Evolutionary conservation across 2,329 filamentous ascomycete genomes (phyloP).

Genomic region (Colletotrichum tofieldiae): DNA sequence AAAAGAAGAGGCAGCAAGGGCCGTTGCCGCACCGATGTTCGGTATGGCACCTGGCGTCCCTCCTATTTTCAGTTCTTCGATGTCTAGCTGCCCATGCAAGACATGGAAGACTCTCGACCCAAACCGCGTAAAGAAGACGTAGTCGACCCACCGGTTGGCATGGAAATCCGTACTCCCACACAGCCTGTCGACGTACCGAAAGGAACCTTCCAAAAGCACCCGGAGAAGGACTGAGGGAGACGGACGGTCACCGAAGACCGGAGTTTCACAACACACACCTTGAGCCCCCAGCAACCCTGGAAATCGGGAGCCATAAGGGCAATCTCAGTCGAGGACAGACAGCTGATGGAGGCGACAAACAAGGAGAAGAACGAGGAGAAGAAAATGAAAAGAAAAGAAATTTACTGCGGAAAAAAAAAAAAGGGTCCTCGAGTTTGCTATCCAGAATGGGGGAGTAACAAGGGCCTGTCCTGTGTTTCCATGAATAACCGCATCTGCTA

Average conservation of each 20-base stretch:
- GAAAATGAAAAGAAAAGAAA: neutral
- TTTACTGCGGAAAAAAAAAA: neutral
- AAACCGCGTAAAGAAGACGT: neutral
- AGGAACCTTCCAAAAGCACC: neutral
- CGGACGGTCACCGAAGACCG: neutral
- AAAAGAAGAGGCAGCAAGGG: slow-evolving; percentile 1
- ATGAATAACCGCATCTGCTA: slow-evolving; percentile 15
- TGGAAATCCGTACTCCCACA: slow-evolving; percentile 11
- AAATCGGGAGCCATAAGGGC: neutral
- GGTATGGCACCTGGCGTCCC: neutral
- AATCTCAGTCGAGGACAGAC: neutral
- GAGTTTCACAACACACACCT: neutral
- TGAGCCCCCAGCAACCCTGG: neutral
- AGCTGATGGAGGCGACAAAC: neutral
- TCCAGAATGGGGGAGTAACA: slow-evolving; percentile 2
- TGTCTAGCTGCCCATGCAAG: neutral
- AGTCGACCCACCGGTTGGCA: slow-evolving; percentile 8
- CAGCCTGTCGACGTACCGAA: slow-evolving; percentile 5
- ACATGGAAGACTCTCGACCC: slow-evolving; percentile 8
- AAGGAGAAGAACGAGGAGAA: neutral
- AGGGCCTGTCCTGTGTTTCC: slow-evolving; percentile 3
- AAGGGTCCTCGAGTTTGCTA: slow-evolving; percentile 8
- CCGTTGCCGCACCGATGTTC: slow-evolving; percentile 4
- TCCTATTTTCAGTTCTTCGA: neutral
- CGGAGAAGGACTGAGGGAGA: neutral